Conservation (phyloP, 139 green algal species). For the Yamagishiella unicocca region DNA sequence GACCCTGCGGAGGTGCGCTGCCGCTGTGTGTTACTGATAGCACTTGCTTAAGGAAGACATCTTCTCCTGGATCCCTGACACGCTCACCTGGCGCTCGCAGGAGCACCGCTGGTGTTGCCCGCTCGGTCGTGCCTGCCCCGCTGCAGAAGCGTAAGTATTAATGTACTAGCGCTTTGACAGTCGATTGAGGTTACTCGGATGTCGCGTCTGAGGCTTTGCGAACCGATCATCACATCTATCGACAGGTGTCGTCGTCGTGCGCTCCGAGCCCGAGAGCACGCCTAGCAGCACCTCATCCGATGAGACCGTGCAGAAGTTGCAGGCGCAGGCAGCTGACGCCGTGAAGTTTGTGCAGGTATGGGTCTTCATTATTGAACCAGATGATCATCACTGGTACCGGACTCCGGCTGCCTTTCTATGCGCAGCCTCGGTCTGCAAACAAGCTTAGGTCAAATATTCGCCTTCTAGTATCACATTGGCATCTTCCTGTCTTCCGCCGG, state of each 20-base stretch:
- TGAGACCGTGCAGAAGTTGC: slow-evolving; percentile 22
- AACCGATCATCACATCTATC: not conserved
- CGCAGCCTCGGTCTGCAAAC: too few relatives aligned
- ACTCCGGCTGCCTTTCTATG: too few relatives aligned
- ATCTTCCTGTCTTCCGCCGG: too few relatives aligned
- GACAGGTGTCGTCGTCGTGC: slow-evolving; percentile 26
- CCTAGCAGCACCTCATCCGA: not conserved
- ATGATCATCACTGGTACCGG: too few relatives aligned
- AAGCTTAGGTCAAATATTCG: too few relatives aligned
- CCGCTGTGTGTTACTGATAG: too few relatives aligned
- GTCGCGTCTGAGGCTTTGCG: too few relatives aligned
- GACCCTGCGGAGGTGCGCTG: not conserved
- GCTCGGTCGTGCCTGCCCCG: not conserved
- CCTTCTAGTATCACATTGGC: too few relatives aligned
- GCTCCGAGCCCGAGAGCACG: slow-evolving; percentile 25
- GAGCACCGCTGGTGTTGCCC: not conserved
- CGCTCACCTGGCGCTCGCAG: not conserved
- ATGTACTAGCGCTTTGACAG: not conserved
- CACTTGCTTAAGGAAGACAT: too few relatives aligned
- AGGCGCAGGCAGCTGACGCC: not conserved
- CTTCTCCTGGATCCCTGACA: too few relatives aligned
- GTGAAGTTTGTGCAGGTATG: slow-evolving; percentile 20
- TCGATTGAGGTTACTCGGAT: too few relatives aligned
- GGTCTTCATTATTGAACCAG: too few relatives aligned
- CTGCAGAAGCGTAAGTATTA: slow-evolving; percentile 29